Evolutionary conservation across 768 basidiomycete species (phyloP).

Genomic region (Scleroderma bovista): DNA sequence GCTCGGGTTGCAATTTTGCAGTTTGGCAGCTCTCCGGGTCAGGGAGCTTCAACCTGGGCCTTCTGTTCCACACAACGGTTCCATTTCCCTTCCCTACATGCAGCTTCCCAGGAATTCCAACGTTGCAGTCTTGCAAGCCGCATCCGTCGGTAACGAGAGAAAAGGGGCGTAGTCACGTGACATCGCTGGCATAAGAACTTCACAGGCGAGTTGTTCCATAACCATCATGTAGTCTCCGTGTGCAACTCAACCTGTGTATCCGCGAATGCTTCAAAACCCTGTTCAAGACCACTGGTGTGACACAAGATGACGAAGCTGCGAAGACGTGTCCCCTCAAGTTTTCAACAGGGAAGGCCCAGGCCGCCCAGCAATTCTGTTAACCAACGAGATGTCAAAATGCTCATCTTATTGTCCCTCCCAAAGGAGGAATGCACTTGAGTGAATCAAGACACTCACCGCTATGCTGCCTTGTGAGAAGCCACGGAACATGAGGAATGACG

Average conservation of each 20-base stretch:
- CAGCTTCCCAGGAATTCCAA: background rate
- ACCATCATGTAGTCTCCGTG: constrained; percentile 4
- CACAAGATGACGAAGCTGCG: background rate
- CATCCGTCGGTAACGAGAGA: constrained; percentile 2
- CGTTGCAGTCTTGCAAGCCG: too few species aligned
- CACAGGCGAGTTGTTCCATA: constrained; percentile 7
- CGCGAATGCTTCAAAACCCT: constrained; percentile 2
- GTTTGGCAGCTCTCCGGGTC: too few species aligned
- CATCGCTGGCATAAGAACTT: background rate
- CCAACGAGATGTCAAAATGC: background rate
- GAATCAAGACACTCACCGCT: constrained; percentile 11
- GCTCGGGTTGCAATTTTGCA: too few species aligned
- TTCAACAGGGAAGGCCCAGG: background rate
- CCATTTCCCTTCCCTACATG: background rate
- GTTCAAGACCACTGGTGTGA: constrained; percentile 6
- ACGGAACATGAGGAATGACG: background rate
- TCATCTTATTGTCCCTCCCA: background rate
- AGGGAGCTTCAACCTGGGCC: too few species aligned
- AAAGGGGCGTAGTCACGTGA: constrained; percentile 8
- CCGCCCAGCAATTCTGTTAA: background rate
- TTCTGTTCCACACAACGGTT: background rate
- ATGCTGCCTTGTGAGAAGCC: background rate
- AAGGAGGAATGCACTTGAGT: constrained; percentile 1
- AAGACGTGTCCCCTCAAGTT: background rate
- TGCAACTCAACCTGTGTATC: constrained; percentile 9